A percentile compares a stretch with the other conserved stretches of the same genome.
phyloP scores from a whole-genome alignment of 169 alveolate species.

The Cryptosporidium ubiquitum region DNA sequence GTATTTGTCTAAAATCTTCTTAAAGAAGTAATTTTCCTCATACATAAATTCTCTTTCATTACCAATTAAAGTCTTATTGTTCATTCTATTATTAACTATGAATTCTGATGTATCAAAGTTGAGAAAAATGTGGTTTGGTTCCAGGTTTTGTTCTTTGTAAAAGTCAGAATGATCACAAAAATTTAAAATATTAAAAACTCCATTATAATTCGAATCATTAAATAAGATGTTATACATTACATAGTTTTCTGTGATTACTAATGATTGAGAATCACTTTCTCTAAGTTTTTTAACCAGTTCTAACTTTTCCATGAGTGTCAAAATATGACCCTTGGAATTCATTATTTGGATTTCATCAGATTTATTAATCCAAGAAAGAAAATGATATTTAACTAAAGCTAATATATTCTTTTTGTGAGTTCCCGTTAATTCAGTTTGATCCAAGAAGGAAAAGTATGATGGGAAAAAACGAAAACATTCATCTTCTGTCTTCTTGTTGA shows the following conservation, averaged over 20 bases:
- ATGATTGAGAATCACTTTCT: neutral
- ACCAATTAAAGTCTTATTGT: too few relatives aligned
- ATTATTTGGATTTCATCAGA: neutral
- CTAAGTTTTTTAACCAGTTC: neutral
- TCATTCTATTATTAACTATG: neutral
- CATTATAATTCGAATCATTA: neutral
- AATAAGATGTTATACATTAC: neutral
- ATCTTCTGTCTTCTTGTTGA: neutral
- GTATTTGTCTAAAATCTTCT: too few relatives aligned
- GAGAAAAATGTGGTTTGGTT: neutral
- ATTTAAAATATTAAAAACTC: neutral
- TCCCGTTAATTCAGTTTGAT: neutral
- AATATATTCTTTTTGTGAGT: neutral
- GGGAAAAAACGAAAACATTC: neutral
- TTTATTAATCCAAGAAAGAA: neutral
- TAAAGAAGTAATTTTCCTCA: neutral
- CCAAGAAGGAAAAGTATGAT: neutral
- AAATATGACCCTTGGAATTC: neutral
- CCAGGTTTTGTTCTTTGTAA: neutral
- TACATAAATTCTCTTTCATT: neutral
- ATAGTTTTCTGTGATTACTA: neutral
- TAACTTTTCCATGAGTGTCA: neutral
- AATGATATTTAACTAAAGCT: neutral
- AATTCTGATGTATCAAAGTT: too few relatives aligned
- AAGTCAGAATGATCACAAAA: neutral